Base-by-base conservation (phyloP, 2,329 filamentous ascomycete species). In the Sarocladium oryzae region DNA sequence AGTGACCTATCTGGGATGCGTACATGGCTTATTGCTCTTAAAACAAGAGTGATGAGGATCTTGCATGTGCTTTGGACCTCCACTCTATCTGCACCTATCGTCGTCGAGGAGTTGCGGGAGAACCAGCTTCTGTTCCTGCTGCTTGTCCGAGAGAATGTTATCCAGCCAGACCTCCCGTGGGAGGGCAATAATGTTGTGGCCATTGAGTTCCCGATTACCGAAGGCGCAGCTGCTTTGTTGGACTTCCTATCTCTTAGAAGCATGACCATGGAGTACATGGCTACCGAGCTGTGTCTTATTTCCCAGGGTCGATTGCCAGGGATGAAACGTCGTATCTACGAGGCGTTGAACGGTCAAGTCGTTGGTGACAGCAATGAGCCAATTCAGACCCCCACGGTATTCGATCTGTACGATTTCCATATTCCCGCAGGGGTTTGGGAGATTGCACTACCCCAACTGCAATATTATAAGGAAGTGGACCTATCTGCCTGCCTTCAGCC, bases 331-430 rank as follows among this genome's bases (percentile, higher is more conserved):
- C 77, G 83, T 6, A 80, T 88, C 4, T 81, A 84, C 43, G 81
- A 84, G 54, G 81, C 89, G 1, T 72, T 97, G n/a, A 81, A 91
- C 38, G 93, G 93, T 4, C 83, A 86, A 37, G 82, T 89, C 7
- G 75, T 80, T 10, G 72, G 83, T 16, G 79, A 85, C 13, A 81
- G 81, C 53, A 84, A 85, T 45, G 80, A 88, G 51, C 73, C 82
- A 4, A 72, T 86, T 33, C 71, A 75, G 24, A 86, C 89, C 53
- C 78, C 85, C 1, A 90, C 87, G 3, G 79, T 97, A 6, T 96
- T 97, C 61, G 90, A 96, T 57, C 77, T 97, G 20, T 93, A 95
- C 60, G 93, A 99, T 68, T 97, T 97, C 61, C 79, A 93, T 54
- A 67, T 77, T 2, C 64, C 74, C 18, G 75, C 76, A 41, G 72